Base-by-base conservation (phyloP, 345 rosid species). In the Raphanus raphanistrum region DNA sequence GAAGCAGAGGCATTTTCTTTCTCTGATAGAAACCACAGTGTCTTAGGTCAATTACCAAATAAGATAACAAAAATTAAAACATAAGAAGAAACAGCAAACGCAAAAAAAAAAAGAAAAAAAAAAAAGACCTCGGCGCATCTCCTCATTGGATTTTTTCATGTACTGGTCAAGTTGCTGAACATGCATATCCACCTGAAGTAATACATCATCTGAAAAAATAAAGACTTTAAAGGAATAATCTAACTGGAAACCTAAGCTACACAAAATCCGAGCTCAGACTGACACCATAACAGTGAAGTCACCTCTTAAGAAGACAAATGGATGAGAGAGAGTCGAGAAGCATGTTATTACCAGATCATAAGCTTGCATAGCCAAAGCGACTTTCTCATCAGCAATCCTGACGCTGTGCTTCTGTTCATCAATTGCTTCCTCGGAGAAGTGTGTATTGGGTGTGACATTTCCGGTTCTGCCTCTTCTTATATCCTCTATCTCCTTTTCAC, bases 311-410 rank as follows among this genome's bases (percentile, higher is more conserved):
- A 52, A 52, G 58, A 52, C 13, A 9, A 9, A 70, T 8, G 31
- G 12, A 70, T 8, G 26, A 43, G 33, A 66, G 31, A 41, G 4
- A 41, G n/a, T n/a, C n/a, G 35, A 32, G 35, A 57, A 6, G 26
- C 54, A 38, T 87, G 92, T 50, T 52, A 52, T 50, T 52, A 52
- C 99, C 91, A 95, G 81, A 86, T 92, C 99, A 86, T 95, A 95
- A 4, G 94, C 93, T 69, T 95, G 99, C 72, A 83, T 79, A 83
- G 98, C 97, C 85, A 92, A 81, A 1, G 96, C 87, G 54, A 95
- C 90, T 81, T 95, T 95, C 84, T 95, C 99, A 80, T 95, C 98
- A 2, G 98, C 99, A 79, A 95, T 91, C 70, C 99, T 83, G 76
- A 92, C 77, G 72, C 94, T 84, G 86, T 95, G 99, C 81, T 89